Evolutionary conservation across 78 protist genomes (phyloP), one percentile per base, ranked within the genome.

Genomic region (Mastigamoeba balamuthi): DNA sequence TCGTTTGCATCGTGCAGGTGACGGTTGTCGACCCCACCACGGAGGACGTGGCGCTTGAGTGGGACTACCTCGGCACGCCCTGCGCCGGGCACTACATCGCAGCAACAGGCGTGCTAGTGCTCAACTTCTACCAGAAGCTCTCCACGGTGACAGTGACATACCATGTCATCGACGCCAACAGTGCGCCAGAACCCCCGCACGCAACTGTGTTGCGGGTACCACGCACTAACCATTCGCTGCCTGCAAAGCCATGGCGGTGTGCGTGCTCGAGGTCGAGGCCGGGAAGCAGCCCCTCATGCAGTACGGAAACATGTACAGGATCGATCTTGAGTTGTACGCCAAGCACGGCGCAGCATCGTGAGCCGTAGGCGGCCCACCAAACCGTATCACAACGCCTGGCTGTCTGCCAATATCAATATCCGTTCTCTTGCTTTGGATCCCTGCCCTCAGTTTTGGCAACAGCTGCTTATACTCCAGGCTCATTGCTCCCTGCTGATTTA

Each of bases 251-350:
- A 76, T 83, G 81, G 73, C 88, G 48, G 82, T 83, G 17, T 75
- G 83, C 43, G 78, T 83, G 4, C 78, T 77, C 29, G 88, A 83
- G 23, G 82, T 76, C 17, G 88, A 83, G 64, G 66, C 64, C 39
- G 75, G 52, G 40, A 77, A 70, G 42, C 73, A 72, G 28, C 82
- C 88, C 37, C 69, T 81, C n/a, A 83, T 83, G 25, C 88, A 83
- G 30, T 83, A 77, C 74, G 88, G 88, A 3, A 75, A 83, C 38
- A 83, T 83, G 88, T 83, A 83, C 33, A 74, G 76, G n/a, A 76
- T 83, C 27, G 82, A 76, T 33, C 73, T 66, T 17, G 40, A 68
- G 23, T 40, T 76, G 33, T 76, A 83, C 70, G 64, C 58, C 58
- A 48, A n/a, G n/a, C n/a, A n/a, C n/a, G n/a, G n/a, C n/a, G n/a